A percentile compares a stretch with the other conserved stretches of the same genome.
Evolutionary conservation across 805 yeast species (phyloP).

Genomic region (Wickerhamiella occidentalis): DNA sequence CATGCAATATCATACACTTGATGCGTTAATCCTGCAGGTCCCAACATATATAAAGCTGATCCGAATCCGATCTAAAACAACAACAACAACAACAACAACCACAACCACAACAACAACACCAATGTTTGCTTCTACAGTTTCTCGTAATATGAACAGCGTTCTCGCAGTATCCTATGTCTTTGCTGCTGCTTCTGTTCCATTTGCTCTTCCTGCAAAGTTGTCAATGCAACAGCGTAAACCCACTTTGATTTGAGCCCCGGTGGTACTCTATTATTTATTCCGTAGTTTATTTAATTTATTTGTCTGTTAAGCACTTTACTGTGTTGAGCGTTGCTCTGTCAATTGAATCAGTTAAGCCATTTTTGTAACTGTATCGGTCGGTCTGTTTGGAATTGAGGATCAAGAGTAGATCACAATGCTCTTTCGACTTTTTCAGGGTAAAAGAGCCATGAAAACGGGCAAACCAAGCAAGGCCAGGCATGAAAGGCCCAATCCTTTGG

Average conservation of each 20-base stretch:
- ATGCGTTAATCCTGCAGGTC: slow-evolving; percentile 1
- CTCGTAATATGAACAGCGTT: slow-evolving; percentile 6
- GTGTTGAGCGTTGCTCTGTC: no score
- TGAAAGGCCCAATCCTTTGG: no score
- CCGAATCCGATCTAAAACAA: background rate
- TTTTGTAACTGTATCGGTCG: no score
- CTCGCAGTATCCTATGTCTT: slow-evolving; percentile 7
- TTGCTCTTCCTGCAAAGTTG: slow-evolving; percentile 7
- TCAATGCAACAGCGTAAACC: slow-evolving; percentile 5
- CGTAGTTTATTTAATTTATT: background rate
- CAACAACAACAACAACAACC: background rate
- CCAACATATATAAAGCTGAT: background rate
- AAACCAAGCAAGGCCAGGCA: no score
- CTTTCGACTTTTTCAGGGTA: no score
- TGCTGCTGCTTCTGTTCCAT: slow-evolving; percentile 7
- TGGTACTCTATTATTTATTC: background rate
- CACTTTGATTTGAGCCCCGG: background rate
- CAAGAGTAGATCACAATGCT: no score
- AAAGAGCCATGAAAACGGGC: no score
- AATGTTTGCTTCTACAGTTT: slow-evolving; percentile 3
- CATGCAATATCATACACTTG: background rate
- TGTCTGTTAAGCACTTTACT: no score
- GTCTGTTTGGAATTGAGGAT: no score
- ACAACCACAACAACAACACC: background rate
- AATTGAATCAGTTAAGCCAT: no score